Conservation (phyloP, 1,284 basidiomycete genomes). For the Ceratobasidium sp. region DNA sequence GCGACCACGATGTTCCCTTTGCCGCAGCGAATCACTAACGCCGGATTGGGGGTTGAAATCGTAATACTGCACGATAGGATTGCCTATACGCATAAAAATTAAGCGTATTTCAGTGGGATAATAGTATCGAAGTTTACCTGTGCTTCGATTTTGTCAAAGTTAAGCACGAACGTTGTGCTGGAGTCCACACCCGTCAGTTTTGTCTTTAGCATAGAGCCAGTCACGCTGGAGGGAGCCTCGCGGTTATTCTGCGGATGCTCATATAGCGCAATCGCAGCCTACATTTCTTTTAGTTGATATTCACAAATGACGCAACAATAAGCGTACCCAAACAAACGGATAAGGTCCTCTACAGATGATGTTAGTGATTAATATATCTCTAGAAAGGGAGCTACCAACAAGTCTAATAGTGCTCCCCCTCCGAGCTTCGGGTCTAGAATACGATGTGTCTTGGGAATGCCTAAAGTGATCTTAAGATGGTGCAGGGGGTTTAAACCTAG, state of each 20-base stretch:
- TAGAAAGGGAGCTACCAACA: conserved; percentile 55
- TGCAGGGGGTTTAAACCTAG: too few species aligned
- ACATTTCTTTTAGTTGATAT: conserved; percentile 36
- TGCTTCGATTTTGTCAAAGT: conserved; percentile 65
- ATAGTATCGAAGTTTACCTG: conserved; percentile 16
- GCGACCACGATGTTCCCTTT: conserved; percentile 68
- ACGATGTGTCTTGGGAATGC: conserved; percentile 70
- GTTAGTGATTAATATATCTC: background rate
- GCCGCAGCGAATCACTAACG: conserved; percentile 52
- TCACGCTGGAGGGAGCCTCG: conserved; percentile 54
- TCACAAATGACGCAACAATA: background rate
- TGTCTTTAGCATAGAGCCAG: conserved; percentile 61
- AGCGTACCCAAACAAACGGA: conserved; percentile 42
- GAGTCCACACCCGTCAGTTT: conserved; percentile 80
- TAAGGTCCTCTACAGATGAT: conserved; percentile 39
- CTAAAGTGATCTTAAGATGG: conserved; percentile 50
- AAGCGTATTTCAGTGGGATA: background rate
- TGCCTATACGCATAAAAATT: conserved; percentile 30
- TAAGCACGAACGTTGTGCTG: conserved; percentile 77
- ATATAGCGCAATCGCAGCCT: conserved; percentile 80
- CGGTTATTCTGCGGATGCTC: conserved; percentile 75
- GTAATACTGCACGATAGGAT: conserved; percentile 43
- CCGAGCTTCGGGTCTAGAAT: conserved; percentile 85
- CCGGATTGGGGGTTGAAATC: conserved; percentile 37
- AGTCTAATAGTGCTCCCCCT: conserved; percentile 85